Conservation (phyloP, 352 stramenopile genomes). For the Globisporangium polare region DNA sequence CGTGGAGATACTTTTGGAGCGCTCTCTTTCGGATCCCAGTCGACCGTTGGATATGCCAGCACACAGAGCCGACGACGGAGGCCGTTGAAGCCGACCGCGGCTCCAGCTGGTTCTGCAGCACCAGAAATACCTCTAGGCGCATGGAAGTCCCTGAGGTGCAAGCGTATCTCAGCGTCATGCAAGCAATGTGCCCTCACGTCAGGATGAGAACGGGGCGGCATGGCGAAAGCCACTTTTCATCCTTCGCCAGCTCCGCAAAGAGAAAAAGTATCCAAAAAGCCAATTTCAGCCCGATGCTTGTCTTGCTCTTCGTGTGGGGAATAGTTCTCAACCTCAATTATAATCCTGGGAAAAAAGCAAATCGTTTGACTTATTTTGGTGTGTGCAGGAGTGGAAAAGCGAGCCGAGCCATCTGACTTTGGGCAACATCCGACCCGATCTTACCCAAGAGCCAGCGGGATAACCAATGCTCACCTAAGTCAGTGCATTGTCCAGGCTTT, state of each 20-base stretch:
- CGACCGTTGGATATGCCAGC: neutral
- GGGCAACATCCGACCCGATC: neutral
- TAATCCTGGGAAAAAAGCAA: neutral
- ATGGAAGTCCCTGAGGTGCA: neutral
- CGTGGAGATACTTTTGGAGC: constrained; percentile 7
- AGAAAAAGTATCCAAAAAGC: neutral
- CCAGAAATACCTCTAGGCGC: neutral
- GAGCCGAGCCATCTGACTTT: constrained; percentile 7
- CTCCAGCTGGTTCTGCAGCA: constrained; percentile 6
- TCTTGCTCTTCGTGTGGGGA: neutral
- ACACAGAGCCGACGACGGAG: neutral
- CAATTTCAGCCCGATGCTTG: neutral
- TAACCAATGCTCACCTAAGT: neutral
- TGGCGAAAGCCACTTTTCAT: neutral
- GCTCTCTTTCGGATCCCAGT: neutral
- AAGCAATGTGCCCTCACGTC: too few species aligned
- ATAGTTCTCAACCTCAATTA: neutral
- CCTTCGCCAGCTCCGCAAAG: too few species aligned
- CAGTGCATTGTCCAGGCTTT: neutral
- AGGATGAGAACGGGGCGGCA: neutral
- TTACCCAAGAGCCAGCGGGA: neutral
- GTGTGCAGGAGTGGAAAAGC: neutral
- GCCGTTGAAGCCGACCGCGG: neutral
- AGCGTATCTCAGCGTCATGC: neutral
- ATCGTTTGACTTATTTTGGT: neutral